Percentiles rank a stretch among this genome's conserved stretches.
Conservation (phyloP, 805 yeast species). For the Ogataea glucozyma region DNA sequence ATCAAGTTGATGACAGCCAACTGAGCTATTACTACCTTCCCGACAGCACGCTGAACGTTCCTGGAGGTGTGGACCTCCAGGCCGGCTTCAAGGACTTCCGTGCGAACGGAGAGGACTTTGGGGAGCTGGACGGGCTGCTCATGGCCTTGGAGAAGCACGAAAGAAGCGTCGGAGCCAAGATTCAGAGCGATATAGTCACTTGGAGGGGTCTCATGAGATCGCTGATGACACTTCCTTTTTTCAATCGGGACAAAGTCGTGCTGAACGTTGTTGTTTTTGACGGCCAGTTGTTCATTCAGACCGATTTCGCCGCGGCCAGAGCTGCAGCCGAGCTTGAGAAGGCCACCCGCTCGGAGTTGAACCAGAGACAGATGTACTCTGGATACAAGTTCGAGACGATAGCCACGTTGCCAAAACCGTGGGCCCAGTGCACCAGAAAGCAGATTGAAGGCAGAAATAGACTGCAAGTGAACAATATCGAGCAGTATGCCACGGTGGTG, state of each 20-base stretch:
- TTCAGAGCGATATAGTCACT: constrained; percentile 68
- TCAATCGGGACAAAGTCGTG: constrained; percentile 54
- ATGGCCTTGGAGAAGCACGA: constrained; percentile 59
- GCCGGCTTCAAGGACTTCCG: constrained; percentile 64
- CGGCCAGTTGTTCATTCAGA: constrained; percentile 67
- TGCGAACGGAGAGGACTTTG: constrained; percentile 54
- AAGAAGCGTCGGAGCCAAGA: constrained; percentile 41
- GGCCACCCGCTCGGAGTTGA: constrained; percentile 35
- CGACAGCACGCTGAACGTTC: constrained; percentile 57
- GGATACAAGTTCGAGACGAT: constrained; percentile 87
- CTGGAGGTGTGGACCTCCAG: constrained; percentile 58
- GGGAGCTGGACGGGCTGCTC: constrained; percentile 57
- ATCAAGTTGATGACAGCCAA: constrained; percentile 51
- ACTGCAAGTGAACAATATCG: constrained; percentile 63
- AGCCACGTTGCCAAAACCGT: constrained; percentile 73
- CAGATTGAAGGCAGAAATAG: constrained; percentile 67
- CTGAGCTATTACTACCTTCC: constrained; percentile 81
- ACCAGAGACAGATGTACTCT: constrained; percentile 49
- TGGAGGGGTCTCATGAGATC: constrained; percentile 85
- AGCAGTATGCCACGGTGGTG: constrained; percentile 80
- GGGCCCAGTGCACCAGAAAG: constrained; percentile 66
- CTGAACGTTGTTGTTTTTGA: constrained; percentile 70
- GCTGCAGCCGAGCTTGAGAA: constrained; percentile 33
- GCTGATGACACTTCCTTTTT: constrained; percentile 67
- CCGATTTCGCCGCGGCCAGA: constrained; percentile 35